Conservation (phyloP, 78 protist species). For the Polysphondylium violaceum region DNA sequence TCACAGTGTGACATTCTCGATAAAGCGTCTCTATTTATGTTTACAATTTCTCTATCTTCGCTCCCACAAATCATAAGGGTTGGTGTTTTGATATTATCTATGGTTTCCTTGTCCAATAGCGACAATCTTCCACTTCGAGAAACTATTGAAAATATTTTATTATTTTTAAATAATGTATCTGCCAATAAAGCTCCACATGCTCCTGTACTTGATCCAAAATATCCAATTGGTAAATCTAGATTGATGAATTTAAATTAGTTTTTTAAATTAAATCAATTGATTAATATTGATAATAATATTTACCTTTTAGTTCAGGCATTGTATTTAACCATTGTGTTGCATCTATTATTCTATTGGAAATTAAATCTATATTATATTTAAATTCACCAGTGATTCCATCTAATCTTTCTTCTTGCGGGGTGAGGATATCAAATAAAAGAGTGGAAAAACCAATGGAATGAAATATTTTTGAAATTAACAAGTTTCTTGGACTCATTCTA, state of each 20-base stretch:
- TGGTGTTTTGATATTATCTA: not conserved
- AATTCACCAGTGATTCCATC: slow-evolving; percentile 18
- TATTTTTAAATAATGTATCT: too few relatives aligned
- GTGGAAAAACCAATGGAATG: slow-evolving; percentile 4
- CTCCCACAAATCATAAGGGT: not conserved
- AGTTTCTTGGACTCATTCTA: not conserved
- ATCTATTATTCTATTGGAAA: slow-evolving; percentile 5
- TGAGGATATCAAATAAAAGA: slow-evolving; percentile 7
- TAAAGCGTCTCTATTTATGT: not conserved
- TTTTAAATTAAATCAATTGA: not conserved
- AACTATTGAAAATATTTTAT: not conserved
- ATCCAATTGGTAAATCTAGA: not conserved
- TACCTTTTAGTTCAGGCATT: slow-evolving; percentile 12
- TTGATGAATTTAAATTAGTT: not conserved
- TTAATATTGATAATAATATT: not conserved
- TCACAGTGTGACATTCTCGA: not conserved
- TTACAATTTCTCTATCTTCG: slow-evolving; percentile 8
- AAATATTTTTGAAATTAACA: not conserved
- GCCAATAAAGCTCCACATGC: not conserved
- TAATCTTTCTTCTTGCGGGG: slow-evolving; percentile 22
- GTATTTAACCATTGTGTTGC: slow-evolving; percentile 5
- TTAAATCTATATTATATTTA: not conserved
- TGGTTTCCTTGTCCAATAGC: not conserved
- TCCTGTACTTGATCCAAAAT: not conserved
- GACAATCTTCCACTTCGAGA: slow-evolving; percentile 15